Evolutionary conservation across 1,284 basidiomycete species (phyloP).

Genomic region (Cryptococcus sp.): DNA sequence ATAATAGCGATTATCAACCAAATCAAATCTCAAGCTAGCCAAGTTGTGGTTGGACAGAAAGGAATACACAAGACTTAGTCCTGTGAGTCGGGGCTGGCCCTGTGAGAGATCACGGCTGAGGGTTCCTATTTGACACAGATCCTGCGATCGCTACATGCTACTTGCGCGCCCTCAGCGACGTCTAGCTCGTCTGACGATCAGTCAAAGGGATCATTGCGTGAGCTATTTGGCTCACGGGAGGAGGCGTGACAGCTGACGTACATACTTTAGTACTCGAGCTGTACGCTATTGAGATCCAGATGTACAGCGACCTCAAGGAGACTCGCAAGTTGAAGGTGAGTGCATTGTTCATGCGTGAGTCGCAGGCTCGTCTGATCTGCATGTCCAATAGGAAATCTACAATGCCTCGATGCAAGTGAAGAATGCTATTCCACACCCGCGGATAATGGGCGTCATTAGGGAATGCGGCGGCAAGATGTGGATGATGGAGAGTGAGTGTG

Average conservation of each 20-base stretch:
- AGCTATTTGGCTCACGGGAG: constrained; percentile 17
- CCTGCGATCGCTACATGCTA: constrained; percentile 55
- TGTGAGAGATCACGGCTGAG: not conserved
- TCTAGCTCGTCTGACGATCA: constrained; percentile 54
- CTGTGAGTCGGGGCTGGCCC: constrained; percentile 57
- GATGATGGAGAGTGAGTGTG: constrained; percentile 93
- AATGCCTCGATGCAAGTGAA: constrained; percentile 89
- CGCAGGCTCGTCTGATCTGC: not conserved
- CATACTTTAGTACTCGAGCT: constrained; percentile 76
- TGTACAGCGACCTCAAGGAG: constrained; percentile 96
- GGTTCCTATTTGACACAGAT: constrained; percentile 40
- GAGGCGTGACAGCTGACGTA: constrained; percentile 9
- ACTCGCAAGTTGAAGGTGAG: constrained; percentile 89
- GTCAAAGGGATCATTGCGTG: constrained; percentile 52
- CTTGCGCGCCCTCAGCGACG: constrained; percentile 51
- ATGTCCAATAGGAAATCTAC: constrained; percentile 80
- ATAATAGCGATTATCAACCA: constrained; percentile 82
- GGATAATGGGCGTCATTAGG: constrained; percentile 98
- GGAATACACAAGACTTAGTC: constrained; percentile 81
- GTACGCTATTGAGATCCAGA: constrained; percentile 97
- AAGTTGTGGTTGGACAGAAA: constrained; percentile 96
- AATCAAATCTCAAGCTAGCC: constrained; percentile 95
- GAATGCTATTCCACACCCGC: constrained; percentile 95
- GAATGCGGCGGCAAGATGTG: constrained; percentile 99
- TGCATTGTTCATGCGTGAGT: not conserved